phyloP scores from a whole-genome alignment of 73 alveolate species.

The Paramecium octaurelia region DNA sequence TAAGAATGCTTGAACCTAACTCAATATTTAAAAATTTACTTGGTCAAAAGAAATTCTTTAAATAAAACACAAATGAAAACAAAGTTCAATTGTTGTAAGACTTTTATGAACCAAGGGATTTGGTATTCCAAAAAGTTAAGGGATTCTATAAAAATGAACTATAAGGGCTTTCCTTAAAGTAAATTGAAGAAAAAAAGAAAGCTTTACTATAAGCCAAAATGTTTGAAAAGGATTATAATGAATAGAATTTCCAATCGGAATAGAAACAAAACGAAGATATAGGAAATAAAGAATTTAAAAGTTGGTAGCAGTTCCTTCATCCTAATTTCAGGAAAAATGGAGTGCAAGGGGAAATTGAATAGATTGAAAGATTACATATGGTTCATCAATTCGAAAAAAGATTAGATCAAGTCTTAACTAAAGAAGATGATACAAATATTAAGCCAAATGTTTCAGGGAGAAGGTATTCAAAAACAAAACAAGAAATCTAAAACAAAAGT shows the following conservation, averaged over 20 bases:
- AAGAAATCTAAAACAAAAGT: background rate
- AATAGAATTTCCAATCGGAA: background rate
- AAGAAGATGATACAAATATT: constrained; percentile 5
- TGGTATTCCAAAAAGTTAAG: constrained; percentile 43
- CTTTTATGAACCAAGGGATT: constrained; percentile 45
- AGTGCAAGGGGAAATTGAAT: background rate
- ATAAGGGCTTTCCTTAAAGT: constrained; percentile 45
- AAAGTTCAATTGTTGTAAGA: constrained; percentile 41
- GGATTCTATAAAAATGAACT: constrained; percentile 30
- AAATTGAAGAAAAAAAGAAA: constrained; percentile 51
- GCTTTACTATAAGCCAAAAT: background rate
- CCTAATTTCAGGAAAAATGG: constrained; percentile 40
- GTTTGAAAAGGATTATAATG: background rate
- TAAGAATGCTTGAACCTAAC: constrained; percentile 14
- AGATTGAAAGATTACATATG: constrained; percentile 18
- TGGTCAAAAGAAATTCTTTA: background rate
- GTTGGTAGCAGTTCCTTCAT: background rate
- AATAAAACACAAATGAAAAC: background rate
- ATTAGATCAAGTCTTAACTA: background rate
- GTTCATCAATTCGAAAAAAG: constrained; percentile 23
- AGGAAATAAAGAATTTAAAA: constrained; percentile 3
- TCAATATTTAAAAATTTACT: background rate
- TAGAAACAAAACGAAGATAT: background rate
- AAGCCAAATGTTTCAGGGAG: constrained; percentile 29
- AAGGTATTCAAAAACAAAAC: background rate